Evolutionary conservation across 1,284 basidiomycete species (phyloP).

Genomic region (Porogramme epimiltina): DNA sequence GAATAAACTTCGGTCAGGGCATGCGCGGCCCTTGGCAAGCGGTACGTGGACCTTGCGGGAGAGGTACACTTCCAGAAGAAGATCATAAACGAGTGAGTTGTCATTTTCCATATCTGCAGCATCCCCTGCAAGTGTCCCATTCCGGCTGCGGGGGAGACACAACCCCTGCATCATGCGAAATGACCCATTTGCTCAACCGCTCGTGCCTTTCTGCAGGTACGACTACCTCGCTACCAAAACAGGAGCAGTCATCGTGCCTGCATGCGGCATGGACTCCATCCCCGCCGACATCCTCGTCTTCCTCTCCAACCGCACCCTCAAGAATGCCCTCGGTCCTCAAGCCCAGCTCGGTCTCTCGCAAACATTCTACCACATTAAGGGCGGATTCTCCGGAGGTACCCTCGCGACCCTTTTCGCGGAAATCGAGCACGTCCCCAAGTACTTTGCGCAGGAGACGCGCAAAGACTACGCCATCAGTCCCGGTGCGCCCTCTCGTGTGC

Average conservation of each 20-base stretch:
- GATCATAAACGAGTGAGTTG: constrained; percentile 48
- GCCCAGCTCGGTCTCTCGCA: constrained; percentile 39
- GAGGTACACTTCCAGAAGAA: constrained; percentile 56
- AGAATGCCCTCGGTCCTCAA: constrained; percentile 35
- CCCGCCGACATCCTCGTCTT: constrained; percentile 69
- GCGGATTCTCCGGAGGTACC: constrained; percentile 70
- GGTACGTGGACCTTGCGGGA: constrained; percentile 68
- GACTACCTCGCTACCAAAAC: constrained; percentile 70
- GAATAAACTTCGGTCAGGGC: constrained; percentile 43
- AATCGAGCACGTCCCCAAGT: constrained; percentile 49
- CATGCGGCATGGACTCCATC: constrained; percentile 73
- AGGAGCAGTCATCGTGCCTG: constrained; percentile 67
- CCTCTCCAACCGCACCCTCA: constrained; percentile 52
- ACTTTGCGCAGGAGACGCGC: constrained; percentile 36
- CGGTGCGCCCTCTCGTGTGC: constrained; percentile 36
- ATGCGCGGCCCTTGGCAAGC: constrained; percentile 52
- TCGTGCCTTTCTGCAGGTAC: constrained; percentile 39
- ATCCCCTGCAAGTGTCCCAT: no score
- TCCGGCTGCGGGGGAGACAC: no score
- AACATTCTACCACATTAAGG: constrained; percentile 47
- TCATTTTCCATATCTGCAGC: no score
- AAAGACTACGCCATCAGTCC: constrained; percentile 59
- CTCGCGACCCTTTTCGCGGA: constrained; percentile 52
- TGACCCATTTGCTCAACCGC: background rate
- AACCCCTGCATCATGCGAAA: no score